These are phyloP conservation scores for Hymenoscyphus albidus DNA, from an alignment of 2,329 filamentous ascomycete genomes.

Conservation along the genomic window DNA sequence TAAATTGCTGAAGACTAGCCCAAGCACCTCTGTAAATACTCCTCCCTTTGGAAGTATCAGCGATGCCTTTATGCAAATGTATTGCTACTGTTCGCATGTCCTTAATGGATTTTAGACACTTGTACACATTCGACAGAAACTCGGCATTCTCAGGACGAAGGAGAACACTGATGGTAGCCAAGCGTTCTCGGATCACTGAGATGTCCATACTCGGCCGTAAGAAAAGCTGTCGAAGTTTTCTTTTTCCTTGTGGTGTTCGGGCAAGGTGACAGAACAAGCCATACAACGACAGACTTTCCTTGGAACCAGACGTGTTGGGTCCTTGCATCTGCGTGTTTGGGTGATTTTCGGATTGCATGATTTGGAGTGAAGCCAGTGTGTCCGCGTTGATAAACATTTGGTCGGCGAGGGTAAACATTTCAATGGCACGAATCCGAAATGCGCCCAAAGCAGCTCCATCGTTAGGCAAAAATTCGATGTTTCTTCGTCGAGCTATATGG, in stretches of 20 bases:
- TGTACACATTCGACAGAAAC: conserved; percentile 51
- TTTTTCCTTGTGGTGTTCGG: conserved; percentile 74
- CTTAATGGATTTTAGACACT: conserved; percentile 65
- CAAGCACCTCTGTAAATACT: conserved; percentile 65
- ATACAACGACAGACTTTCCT: conserved; percentile 80
- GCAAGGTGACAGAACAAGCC: conserved; percentile 75
- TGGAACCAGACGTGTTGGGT: conserved; percentile 59
- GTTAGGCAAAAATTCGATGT: conserved; percentile 58
- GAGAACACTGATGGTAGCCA: conserved; percentile 65
- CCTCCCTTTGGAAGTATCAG: conserved; percentile 39
- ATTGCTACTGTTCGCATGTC: conserved; percentile 68
- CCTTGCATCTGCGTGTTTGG: conserved; percentile 77
- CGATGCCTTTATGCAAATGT: conserved; percentile 75
- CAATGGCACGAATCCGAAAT: conserved; percentile 60
- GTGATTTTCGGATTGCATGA: conserved; percentile 77
- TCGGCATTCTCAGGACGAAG: conserved; percentile 63
- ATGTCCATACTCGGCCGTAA: conserved; percentile 71
- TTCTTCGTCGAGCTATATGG: conserved; percentile 67
- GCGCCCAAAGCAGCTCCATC: conserved; percentile 50
- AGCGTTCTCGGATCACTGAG: conserved; percentile 64
- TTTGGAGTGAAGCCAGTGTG: conserved; percentile 76
- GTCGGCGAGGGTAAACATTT: conserved; percentile 68
- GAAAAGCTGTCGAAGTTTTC: conserved; percentile 72
- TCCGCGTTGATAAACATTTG: conserved; percentile 78
- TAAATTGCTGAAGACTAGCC: conserved; percentile 69